phyloP scores from a whole-genome alignment of 306 rosid species.

The Trifolium subterraneum region DNA sequence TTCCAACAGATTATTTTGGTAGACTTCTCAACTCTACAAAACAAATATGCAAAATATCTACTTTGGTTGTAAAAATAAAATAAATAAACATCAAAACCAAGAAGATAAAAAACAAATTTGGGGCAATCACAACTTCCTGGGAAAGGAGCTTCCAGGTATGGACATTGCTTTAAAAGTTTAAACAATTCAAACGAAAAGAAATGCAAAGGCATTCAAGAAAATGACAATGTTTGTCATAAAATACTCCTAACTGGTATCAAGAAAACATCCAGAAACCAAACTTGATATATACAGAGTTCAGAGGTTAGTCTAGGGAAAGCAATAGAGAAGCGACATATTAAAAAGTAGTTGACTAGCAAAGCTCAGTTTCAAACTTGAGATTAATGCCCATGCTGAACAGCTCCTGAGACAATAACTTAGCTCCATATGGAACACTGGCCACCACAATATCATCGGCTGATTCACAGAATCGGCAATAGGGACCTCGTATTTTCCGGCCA shows the following conservation, averaged over 20 bases:
- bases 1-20: neutral
- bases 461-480: slow-evolving; percentile 77
- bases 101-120: neutral
- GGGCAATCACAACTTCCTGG: neutral
- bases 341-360: slow-evolving; percentile 49
- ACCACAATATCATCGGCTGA: slow-evolving; percentile 76
- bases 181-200: neutral
- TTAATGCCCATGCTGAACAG: slow-evolving; percentile 97
- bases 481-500: slow-evolving; percentile 88
- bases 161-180: neutral
- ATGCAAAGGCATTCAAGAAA: slow-evolving; percentile 1
- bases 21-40: neutral
- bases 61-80: neutral
- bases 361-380: slow-evolving; percentile 77
- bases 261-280: neutral
- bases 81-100: neutral
- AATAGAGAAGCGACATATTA: neutral
- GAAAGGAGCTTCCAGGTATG: neutral
- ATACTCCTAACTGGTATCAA: slow-evolving; percentile 6
- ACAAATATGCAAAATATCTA: neutral
- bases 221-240: neutral
- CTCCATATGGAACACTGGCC: slow-evolving; percentile 89
- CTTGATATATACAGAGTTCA: slow-evolving; percentile 37
- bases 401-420: slow-evolving; percentile 86
- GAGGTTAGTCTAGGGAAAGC: slow-evolving; percentile 9